phyloP scores from a whole-genome alignment of 225 moss, liverwort and hornwort genomes.

The Asterella californica region DNA sequence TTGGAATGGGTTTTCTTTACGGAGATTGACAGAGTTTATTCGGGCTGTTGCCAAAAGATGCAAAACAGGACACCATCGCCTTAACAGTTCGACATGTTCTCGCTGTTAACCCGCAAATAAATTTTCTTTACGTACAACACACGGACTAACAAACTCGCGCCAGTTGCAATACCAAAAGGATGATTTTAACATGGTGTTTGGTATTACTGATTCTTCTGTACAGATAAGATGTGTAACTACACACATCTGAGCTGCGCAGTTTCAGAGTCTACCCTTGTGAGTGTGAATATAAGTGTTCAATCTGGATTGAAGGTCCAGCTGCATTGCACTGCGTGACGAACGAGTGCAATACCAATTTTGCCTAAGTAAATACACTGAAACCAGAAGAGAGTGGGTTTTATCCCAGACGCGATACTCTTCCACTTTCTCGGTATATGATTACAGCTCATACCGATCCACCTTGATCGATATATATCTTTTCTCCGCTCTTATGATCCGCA shows the following conservation, averaged over 20 bases:
- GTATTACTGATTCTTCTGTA: slow-evolving; percentile 11
- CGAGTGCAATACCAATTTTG: not conserved
- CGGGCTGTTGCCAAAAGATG: too few species aligned
- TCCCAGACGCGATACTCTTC: slow-evolving; percentile 8
- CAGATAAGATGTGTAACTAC: slow-evolving; percentile 14
- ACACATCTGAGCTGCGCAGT: slow-evolving; percentile 17
- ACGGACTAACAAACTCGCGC: not conserved
- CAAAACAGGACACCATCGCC: too few species aligned
- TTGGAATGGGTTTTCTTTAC: too few species aligned
- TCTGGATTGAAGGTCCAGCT: not conserved
- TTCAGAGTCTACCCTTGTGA: slow-evolving; percentile 7
- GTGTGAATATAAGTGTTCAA: not conserved
- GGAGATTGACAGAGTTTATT: too few species aligned
- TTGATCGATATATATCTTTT: slow-evolving; percentile 8
- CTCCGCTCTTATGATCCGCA: slow-evolving; percentile 4
- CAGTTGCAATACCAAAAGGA: not conserved
- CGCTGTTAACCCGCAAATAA: too few species aligned
- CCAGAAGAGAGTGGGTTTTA: slow-evolving; percentile 13
- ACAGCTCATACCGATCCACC: slow-evolving; percentile 11
- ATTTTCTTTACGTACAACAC: not conserved
- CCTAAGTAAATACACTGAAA: not conserved
- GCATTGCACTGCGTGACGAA: not conserved
- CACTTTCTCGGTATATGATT: not conserved
- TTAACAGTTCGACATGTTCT: too few species aligned
- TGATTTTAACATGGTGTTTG: not conserved